Evolutionary conservation across 768 basidiomycete species (phyloP).

Genomic region (Tremella yokohamensis): DNA sequence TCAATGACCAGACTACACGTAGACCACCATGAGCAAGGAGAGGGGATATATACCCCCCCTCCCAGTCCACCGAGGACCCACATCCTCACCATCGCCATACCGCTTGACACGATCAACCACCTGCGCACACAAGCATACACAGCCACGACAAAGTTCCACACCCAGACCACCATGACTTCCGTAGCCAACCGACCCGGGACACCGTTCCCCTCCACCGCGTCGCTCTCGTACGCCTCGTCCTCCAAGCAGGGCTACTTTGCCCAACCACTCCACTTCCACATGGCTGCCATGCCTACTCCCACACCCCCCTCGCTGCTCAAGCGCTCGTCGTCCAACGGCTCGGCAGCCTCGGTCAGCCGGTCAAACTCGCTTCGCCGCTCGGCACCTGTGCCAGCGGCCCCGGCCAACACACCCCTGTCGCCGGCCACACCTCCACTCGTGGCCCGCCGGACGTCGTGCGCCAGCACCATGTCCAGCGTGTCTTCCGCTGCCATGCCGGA

Average conservation of each 20-base stretch:
- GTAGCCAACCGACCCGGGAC: slow-evolving; percentile 21
- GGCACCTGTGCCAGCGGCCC: background rate
- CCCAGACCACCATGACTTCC: slow-evolving; percentile 8
- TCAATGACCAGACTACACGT: too few relatives aligned
- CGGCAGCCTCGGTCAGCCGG: background rate
- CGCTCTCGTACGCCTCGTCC: slow-evolving; percentile 7
- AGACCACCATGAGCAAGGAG: too few relatives aligned
- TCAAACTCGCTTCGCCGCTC: too few relatives aligned
- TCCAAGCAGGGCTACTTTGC: slow-evolving; percentile 13
- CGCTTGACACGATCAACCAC: too few relatives aligned
- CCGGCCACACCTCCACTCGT: slow-evolving; percentile 5
- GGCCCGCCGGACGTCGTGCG: background rate
- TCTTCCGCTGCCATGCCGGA: slow-evolving; percentile 8
- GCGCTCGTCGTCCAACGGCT: slow-evolving; percentile 17
- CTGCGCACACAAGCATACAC: too few relatives aligned
- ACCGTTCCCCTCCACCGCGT: slow-evolving; percentile 28
- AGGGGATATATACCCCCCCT: too few relatives aligned
- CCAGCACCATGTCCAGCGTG: slow-evolving; percentile 6
- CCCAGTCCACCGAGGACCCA: too few relatives aligned
- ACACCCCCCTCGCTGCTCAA: slow-evolving; percentile 38
- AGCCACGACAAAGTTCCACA: too few relatives aligned
- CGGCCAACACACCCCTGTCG: background rate
- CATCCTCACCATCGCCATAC: too few relatives aligned
- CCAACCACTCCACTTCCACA: slow-evolving; percentile 31
- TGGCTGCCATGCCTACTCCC: slow-evolving; percentile 18